Evolutionary conservation across 2,329 filamentous ascomycete genomes (phyloP).

Genomic region (Phialocephala subalpina): DNA sequence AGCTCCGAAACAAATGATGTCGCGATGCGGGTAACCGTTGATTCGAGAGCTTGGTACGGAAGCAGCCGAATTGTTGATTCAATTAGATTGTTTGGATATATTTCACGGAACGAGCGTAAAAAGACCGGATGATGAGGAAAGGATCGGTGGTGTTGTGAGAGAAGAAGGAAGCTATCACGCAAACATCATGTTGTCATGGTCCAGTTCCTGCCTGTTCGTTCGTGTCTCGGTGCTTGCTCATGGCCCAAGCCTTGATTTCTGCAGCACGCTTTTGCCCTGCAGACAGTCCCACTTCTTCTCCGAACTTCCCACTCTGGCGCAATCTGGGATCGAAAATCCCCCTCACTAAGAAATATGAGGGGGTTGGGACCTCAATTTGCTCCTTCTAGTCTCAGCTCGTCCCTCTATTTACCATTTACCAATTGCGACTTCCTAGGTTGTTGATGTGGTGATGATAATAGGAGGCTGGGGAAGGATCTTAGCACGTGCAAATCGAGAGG

Average conservation of each 20-base stretch:
- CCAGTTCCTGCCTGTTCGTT: neutral
- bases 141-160: neutral
- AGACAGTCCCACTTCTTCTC: neutral
- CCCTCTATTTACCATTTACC: no score
- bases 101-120: neutral
- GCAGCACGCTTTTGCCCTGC: neutral
- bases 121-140: neutral
- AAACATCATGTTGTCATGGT: slow-evolving; percentile 2
- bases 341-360: neutral
- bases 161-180: slow-evolving; percentile 5
- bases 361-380: neutral
- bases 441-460: slow-evolving; percentile 1
- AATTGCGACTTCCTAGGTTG: no score
- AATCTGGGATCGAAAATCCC: neutral
- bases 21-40: neutral
- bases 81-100: neutral
- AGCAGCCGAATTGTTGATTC: neutral
- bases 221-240: neutral
- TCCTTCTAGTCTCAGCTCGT: neutral
- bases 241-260: neutral
- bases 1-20: slow-evolving; percentile 17
- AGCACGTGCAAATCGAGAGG: neutral
- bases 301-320: slow-evolving; percentile 7
- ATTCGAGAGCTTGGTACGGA: slow-evolving; percentile 4
- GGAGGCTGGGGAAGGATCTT: neutral